Percentiles rank a stretch among this genome's conserved stretches.
Conservation (phyloP, 2,329 filamentous ascomycete species). For the Aaosphaeria pasadenensis region DNA sequence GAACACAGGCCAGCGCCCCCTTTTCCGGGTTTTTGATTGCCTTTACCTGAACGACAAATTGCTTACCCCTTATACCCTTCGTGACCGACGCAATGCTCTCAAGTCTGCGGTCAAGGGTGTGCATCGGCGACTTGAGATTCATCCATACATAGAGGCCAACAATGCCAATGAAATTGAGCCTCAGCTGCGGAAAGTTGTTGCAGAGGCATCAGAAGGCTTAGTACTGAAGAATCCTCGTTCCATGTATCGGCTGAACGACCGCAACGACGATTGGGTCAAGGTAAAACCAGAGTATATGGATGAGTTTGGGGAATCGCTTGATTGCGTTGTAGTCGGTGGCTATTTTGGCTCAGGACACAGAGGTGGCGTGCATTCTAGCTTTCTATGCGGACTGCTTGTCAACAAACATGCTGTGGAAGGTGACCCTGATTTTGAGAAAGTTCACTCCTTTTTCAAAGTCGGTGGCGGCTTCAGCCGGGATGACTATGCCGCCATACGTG, state of each 20-base stretch:
- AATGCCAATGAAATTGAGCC: conserved; percentile 73
- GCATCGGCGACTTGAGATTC: conserved; percentile 77
- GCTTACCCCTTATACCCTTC: conserved; percentile 77
- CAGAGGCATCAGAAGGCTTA: conserved; percentile 82
- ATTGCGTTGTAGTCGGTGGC: conserved; percentile 84
- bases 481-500: conserved; percentile 80
- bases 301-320: conserved; percentile 89
- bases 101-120: conserved; percentile 67
- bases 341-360: conserved; percentile 88
- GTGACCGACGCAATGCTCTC: conserved; percentile 75
- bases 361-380: conserved; percentile 80
- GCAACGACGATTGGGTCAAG: conserved; percentile 97
- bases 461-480: conserved; percentile 86
- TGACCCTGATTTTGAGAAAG: conserved; percentile 65
- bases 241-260: conserved; percentile 79
- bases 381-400: conserved; percentile 81
- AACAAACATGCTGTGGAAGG: conserved; percentile 63
- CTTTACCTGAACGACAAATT: conserved; percentile 79
- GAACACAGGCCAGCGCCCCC: conserved; percentile 64
- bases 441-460: conserved; percentile 94
- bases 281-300: conserved; percentile 99
- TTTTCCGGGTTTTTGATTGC: conserved; percentile 89
- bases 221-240: conserved; percentile 93
- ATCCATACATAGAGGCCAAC: conserved; percentile 65
- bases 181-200: conserved; percentile 76